Base-by-base conservation (phyloP, 768 basidiomycete genomes). In the Boletus rubroflammeus region DNA sequence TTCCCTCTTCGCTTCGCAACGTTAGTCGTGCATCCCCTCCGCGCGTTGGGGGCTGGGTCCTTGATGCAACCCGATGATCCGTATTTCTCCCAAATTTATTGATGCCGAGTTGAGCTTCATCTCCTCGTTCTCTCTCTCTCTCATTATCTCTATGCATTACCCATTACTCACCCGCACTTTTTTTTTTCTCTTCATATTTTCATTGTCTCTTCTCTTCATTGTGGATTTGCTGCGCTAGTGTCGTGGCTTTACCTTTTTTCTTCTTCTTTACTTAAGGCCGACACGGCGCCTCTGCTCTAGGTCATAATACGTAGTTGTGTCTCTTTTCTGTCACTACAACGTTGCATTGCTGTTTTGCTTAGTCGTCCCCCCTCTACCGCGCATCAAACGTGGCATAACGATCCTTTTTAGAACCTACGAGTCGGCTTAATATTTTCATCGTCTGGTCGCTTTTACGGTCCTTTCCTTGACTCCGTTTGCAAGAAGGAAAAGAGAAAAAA, bases 1-100 rank as follows among this genome's bases (percentile, higher is more conserved):
- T 54, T 89, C 89, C 31, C 75, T 93, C 58, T 92, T 93, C 70
- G 85, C 86, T 40, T 82, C 86, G 26, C 85, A 87, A 56, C 86
- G 80, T 54, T 81, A 78, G 63, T 64, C 68, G 44, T 69, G 64
- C 58, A 26, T 11, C 34, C 28, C 31, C 48, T 46, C 17, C 44
- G 17, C 21, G 57, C 53, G 53, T 58, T 32, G 54, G 50, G 62
- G 66, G 57, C 63, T 59, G 69, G 67, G 53, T 64, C 63, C 60
- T 61, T 59, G 58, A 35, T 54, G 57, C 53, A 15, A 46, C 49
- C 44, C 34, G 46, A 60, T 54, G 41, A 29, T 56, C 51, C 23
- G 28, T 38, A 54, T 60, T 63, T 60, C 57, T 55, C 29, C 40
- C 45, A 10, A 53, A 59, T 57, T 40, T 52, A 58, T 68, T 49